Conservation (phyloP, 306 rosid genomes). For the Prunus mira region DNA sequence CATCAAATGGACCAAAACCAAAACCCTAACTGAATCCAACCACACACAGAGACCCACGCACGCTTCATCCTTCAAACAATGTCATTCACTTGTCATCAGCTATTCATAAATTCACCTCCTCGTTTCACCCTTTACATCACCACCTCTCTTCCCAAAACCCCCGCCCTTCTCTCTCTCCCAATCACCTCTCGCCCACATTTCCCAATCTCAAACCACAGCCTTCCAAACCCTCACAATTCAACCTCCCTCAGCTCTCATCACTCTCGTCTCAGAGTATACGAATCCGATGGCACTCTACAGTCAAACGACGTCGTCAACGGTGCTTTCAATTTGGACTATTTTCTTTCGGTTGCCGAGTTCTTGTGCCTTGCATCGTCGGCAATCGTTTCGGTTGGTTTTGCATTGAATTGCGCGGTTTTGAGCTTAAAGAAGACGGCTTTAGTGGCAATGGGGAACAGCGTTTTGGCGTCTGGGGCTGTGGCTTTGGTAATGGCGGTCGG, state of each 20-base stretch:
- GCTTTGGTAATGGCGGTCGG: constrained; percentile 49
- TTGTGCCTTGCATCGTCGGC: constrained; percentile 59
- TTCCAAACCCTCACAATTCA: constrained; percentile 11
- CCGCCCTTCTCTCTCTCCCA: constrained; percentile 21
- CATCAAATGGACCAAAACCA: constrained; percentile 7
- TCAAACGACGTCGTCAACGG: constrained; percentile 9
- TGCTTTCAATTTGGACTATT: constrained; percentile 43
- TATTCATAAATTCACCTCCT: constrained; percentile 37
- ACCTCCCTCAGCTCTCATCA: constrained; percentile 20
- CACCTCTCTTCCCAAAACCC: constrained; percentile 24
- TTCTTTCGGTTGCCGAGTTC: constrained; percentile 55
- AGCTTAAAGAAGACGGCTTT: constrained; percentile 39
- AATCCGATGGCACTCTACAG: constrained; percentile 22
- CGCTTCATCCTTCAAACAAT: constrained; percentile 26
- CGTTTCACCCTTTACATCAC: constrained; percentile 25
- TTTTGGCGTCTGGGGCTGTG: constrained; percentile 34
- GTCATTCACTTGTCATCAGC: constrained; percentile 43
- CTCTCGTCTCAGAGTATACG: constrained; percentile 21
- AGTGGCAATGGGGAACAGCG: constrained; percentile 34
- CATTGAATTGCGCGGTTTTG: constrained; percentile 26
- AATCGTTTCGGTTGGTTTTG: constrained; percentile 34
- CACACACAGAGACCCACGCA: not conserved
- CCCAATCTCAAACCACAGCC: constrained; percentile 24
- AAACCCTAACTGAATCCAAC: constrained; percentile 1
- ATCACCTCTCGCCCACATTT: constrained; percentile 25